phyloP scores from a whole-genome alignment of 768 basidiomycete genomes.

The Lactifluus piperatus region DNA sequence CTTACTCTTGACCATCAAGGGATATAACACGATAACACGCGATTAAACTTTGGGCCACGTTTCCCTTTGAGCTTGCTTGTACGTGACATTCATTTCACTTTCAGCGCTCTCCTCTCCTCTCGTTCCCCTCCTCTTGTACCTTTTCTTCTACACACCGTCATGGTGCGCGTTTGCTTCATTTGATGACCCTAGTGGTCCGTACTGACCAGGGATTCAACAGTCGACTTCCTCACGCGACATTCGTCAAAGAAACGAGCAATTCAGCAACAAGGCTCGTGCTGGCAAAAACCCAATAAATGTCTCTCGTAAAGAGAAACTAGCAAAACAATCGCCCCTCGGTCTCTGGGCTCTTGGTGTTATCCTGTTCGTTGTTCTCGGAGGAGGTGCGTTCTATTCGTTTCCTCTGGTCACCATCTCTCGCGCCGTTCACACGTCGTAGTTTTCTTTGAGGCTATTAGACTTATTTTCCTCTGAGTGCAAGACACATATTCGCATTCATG shows the following conservation, averaged over 20 bases:
- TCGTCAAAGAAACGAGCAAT: slow-evolving; percentile 72
- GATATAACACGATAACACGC: slow-evolving; percentile 16
- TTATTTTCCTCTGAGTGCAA: slow-evolving; percentile 48
- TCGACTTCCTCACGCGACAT: slow-evolving; percentile 67
- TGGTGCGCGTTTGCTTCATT: neutral
- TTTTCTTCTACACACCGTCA: neutral
- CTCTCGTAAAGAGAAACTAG: slow-evolving; percentile 61
- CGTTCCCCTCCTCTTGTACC: slow-evolving; percentile 3
- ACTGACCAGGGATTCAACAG: neutral
- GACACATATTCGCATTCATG: neutral
- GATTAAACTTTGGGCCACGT: slow-evolving; percentile 5
- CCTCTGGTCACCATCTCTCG: neutral
- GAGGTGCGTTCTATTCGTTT: slow-evolving; percentile 45
- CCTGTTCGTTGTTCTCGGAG: slow-evolving; percentile 71
- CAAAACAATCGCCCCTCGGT: slow-evolving; percentile 67
- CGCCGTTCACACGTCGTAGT: slow-evolving; percentile 34
- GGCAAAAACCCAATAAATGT: slow-evolving; percentile 71
- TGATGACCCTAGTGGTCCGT: neutral
- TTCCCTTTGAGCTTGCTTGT: neutral
- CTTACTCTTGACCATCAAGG: slow-evolving; percentile 19
- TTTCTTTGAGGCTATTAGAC: slow-evolving; percentile 58
- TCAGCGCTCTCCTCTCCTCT: neutral
- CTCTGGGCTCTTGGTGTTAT: slow-evolving; percentile 67
- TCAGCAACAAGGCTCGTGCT: slow-evolving; percentile 59
- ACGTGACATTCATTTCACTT: too few relatives aligned